Base-by-base conservation (phyloP, 2,329 filamentous ascomycete genomes). In the Dactylonectria macrodidyma region DNA sequence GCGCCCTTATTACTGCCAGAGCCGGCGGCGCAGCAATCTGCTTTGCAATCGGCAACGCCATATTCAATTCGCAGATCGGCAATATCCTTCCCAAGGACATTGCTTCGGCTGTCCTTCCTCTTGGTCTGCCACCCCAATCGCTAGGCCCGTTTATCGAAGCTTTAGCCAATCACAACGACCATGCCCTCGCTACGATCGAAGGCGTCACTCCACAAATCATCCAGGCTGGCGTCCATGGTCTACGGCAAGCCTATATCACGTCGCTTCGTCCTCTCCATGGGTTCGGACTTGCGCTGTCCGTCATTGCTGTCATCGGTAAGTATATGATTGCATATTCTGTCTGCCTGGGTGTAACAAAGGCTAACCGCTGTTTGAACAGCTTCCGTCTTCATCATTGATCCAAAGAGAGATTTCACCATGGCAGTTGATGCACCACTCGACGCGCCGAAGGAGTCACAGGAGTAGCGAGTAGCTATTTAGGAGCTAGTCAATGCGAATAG, bases 321-420 rank as follows among this genome's bases (percentile, higher is more conserved):
- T 38, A 38, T 38, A 38, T 38, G 41, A 46, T 19, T 46, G 41
- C 41, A n/a, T n/a, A 46, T n/a, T 46, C 41, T 19, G n/a, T 46
- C 41, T 46, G 41, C 14, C 41, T 46, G 41, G 41, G 41, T 46
- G 41, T n/a, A n/a, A 46, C 41, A 38, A 38, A 38, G 36, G 36
- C 36, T 38, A 38, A 38, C 14, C 36, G 36, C 36, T 38, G 10
- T 38, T 38, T 38, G 36, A 9, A 38, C 36, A 38, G 36, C 36
- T 38, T 38, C 36, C 36, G 36, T 46, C 41, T 46, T 46, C 41
- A n/a, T 46, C 14, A n/a, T 46, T n/a, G 41, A 46, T 46, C 41
- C 41, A n/a, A 46, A 46, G 41, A 19, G n/a, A 46, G 41, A 46
- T 19, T 46, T 46, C n/a, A 46, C 41, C 41, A 46, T 46, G 41